Base-by-base conservation (phyloP, 2,329 filamentous ascomycete genomes). In the Fusarium palustre region DNA sequence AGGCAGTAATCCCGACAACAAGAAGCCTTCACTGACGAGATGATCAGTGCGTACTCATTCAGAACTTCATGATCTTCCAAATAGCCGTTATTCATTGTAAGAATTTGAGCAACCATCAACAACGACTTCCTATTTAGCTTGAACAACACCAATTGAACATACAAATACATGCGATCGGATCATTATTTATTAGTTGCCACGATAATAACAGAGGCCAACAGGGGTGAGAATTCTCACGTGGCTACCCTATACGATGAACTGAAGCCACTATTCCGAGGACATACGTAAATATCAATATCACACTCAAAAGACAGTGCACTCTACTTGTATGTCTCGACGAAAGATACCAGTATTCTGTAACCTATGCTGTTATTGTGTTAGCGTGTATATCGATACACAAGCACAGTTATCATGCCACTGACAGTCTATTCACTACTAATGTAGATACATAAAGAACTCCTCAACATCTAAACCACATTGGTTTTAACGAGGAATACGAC, bases 311-410 rank as follows among this genome's bases (percentile, higher is more conserved):
- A 36, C 10, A n/a, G n/a, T n/a, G n/a, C 33, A n/a, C 8, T n/a
- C 18, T 36, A 36, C 5, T 36, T n/a, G 33, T 36, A 36, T 28
- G 28, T 28, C 28, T 34, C 5, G 33, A 18, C 9, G 7, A 18
- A 8, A 34, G n/a, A n/a, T n/a, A n/a, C n/a, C n/a, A 34, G 13
- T 34, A 34, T 7, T 7, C 16, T 2, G 33, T 16, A 6, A 6
- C 7, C 16, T 16, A 4, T 8, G 4, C n/a, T 8, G n/a, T 20
- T 3, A 0, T 20, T 20, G 2, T 13, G 6, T 12, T 11, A 0
- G 36, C 8, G n/a, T 39, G 6, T 7, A 4, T 13, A 13, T 20
- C 20, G n/a, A 3, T 39, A 39, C 20, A 20, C 6, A 6, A 39
- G 20, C 36, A 20, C 11, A 39, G 7, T 11, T 12, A 39, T 20